Percentiles rank a stretch among this genome's conserved stretches.
phyloP scores from a whole-genome alignment of 352 stramenopile species.

The Peronospora destructor region DNA sequence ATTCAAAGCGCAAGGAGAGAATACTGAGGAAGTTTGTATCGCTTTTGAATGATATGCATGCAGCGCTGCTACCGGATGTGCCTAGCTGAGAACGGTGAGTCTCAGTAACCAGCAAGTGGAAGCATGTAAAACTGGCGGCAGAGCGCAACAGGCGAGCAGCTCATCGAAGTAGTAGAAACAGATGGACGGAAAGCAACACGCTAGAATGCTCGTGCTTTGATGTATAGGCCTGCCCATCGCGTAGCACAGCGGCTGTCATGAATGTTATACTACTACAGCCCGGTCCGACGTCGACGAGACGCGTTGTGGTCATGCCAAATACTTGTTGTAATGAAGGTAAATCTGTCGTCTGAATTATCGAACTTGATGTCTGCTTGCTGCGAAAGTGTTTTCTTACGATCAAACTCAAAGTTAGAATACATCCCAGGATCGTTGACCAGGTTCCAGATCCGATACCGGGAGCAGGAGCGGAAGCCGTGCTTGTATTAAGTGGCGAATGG shows the following conservation, averaged over 20 bases:
- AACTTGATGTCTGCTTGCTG: conserved; percentile 16
- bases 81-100: conserved; percentile 20
- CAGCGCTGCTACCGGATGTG: conserved; percentile 75
- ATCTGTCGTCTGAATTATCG: conserved; percentile 34
- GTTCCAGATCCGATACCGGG: too few relatives aligned
- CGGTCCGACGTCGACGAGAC: conserved; percentile 51
- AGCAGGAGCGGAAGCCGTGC: too few relatives aligned
- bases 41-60: conserved; percentile 4
- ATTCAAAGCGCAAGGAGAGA: not conserved
- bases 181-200: conserved; percentile 19
- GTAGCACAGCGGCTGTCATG: too few relatives aligned
- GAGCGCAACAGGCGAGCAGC: conserved; percentile 1
- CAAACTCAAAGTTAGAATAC: conserved; percentile 36
- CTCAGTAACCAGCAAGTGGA: conserved; percentile 11
- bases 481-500: too few relatives aligned
- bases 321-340: conserved; percentile 48
- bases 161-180: conserved; percentile 13
- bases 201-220: conserved; percentile 4
- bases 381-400: conserved; percentile 1
- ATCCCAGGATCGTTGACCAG: conserved; percentile 73
- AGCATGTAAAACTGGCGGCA: conserved; percentile 21
- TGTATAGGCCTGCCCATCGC: too few relatives aligned
- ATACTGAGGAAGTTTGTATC: not conserved
- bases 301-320: conserved; percentile 44
- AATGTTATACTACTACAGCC: conserved; percentile 8